Evolutionary conservation across 768 basidiomycete species (phyloP).

Genomic region (Trametes elegans): DNA sequence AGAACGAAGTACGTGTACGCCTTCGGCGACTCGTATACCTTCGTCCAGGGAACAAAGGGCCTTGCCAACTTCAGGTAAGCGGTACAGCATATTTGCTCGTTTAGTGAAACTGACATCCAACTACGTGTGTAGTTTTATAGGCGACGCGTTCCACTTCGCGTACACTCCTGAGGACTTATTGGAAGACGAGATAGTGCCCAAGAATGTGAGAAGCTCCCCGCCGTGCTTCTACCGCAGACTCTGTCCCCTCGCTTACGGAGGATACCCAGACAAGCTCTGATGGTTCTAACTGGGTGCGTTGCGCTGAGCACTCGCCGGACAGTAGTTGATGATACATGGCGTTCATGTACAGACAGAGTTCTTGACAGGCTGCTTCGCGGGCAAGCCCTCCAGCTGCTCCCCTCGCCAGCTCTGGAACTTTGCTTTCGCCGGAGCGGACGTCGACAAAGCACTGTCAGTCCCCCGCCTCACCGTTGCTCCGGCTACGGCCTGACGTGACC

Average conservation of each 20-base stretch:
- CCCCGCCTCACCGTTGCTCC: not conserved
- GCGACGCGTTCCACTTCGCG: constrained; percentile 40
- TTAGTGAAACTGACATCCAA: not conserved
- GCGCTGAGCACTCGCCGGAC: not conserved
- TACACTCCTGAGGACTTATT: constrained; percentile 44
- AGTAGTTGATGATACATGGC: not conserved
- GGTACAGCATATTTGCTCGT: not conserved
- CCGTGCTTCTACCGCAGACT: not conserved
- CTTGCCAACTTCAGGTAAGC: constrained; percentile 49
- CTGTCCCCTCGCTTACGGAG: not conserved
- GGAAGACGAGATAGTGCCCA: constrained; percentile 43
- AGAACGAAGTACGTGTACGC: constrained; percentile 45
- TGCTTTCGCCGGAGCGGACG: constrained; percentile 45
- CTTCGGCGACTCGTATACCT: constrained; percentile 57
- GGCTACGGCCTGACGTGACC: too few relatives aligned
- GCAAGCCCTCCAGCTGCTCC: constrained; percentile 40
- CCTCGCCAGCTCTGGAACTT: constrained; percentile 52
- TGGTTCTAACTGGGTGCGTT: constrained; percentile 50
- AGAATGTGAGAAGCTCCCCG: constrained; percentile 37
- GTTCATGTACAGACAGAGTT: constrained; percentile 42
- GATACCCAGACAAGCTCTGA: constrained; percentile 48
- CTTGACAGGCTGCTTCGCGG: constrained; percentile 49
- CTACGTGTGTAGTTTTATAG: constrained; percentile 42
- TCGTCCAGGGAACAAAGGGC: constrained; percentile 49
- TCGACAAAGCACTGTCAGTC: constrained; percentile 17